Evolutionary conservation across 495 filamentous ascomycete species (phyloP).

Genomic region (Trichoderma virens): DNA sequence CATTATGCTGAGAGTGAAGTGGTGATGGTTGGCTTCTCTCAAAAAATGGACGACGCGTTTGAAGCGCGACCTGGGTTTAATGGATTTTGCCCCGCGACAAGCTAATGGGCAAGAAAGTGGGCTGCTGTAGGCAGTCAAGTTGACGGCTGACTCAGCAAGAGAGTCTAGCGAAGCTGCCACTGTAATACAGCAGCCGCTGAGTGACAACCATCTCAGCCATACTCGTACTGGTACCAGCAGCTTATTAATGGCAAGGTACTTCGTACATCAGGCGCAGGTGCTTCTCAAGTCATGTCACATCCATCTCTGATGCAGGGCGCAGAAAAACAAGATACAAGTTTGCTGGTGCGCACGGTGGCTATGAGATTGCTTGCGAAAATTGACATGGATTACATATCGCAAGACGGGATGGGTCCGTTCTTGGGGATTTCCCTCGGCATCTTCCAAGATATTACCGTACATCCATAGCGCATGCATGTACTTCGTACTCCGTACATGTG

Average conservation of each 20-base stretch:
- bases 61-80: constrained; percentile 7
- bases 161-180: not conserved
- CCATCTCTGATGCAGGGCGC: no score
- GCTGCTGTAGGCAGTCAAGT: not conserved
- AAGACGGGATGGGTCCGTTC: no score
- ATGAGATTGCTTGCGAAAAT: no score
- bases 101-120: not conserved
- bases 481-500: not conserved
- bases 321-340: no score
- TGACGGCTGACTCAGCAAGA: not conserved
- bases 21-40: constrained; percentile 1
- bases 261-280: no score
- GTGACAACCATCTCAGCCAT: no score
- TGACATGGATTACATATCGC: no score
- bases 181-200: not conserved
- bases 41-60: constrained; percentile 12
- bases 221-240: no score
- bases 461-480: not conserved
- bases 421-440: not conserved
- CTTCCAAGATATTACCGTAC: not conserved
- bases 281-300: no score
- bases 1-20: constrained; percentile 2
- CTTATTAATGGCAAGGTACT: no score
- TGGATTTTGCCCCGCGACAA: constrained; percentile 11
- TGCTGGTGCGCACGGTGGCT: no score